A percentile compares a stretch with the other conserved stretches of the same genome.
These are phyloP conservation scores for Royoungia palumana DNA, from an alignment of 768 basidiomycete genomes.

Conservation along the genomic window DNA sequence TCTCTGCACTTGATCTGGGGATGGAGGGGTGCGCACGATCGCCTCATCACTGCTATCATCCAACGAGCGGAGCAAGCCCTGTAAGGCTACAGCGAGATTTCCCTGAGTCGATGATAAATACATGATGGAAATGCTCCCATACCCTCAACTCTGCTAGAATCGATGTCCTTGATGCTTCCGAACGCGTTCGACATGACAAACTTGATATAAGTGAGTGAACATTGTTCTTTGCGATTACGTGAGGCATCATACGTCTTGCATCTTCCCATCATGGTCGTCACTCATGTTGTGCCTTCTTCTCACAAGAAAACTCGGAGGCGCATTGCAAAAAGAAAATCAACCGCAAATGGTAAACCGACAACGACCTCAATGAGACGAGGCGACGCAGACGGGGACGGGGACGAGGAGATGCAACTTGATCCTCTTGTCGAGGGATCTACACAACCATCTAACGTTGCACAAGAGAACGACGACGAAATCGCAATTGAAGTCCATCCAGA, in stretches of 20 bases:
- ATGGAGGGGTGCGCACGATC: slow-evolving; percentile 28
- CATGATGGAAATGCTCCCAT: slow-evolving; percentile 16
- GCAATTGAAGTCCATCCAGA: slow-evolving; percentile 55
- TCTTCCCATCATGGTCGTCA: slow-evolving; percentile 38
- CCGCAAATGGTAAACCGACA: slow-evolving; percentile 7
- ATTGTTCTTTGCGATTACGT: slow-evolving; percentile 14
- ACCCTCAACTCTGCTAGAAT: slow-evolving; percentile 37
- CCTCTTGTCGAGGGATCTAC: slow-evolving; percentile 8
- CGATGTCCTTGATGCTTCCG: slow-evolving; percentile 24
- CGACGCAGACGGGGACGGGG: slow-evolving; percentile 21
- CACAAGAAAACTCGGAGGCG: slow-evolving; percentile 47
- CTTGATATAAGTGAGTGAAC: background rate
- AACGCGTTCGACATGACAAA: slow-evolving; percentile 19
- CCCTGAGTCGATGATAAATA: slow-evolving; percentile 5
- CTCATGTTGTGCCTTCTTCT: slow-evolving; percentile 32
- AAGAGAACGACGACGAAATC: slow-evolving; percentile 61
- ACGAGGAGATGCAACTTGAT: slow-evolving; percentile 31
- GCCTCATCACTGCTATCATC: slow-evolving; percentile 15
- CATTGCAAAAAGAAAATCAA: slow-evolving; percentile 37
- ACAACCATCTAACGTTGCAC: slow-evolving; percentile 10
- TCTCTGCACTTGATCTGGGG: slow-evolving; percentile 47
- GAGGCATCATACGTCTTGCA: slow-evolving; percentile 5
- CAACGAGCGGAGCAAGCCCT: slow-evolving; percentile 38
- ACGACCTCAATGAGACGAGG: slow-evolving; percentile 8
- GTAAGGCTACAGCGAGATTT: slow-evolving; percentile 32